Evolutionary conservation across 2,329 filamentous ascomycete genomes (phyloP), one percentile per base, ranked within the genome.

Genomic region (Nemania bipapillata): DNA sequence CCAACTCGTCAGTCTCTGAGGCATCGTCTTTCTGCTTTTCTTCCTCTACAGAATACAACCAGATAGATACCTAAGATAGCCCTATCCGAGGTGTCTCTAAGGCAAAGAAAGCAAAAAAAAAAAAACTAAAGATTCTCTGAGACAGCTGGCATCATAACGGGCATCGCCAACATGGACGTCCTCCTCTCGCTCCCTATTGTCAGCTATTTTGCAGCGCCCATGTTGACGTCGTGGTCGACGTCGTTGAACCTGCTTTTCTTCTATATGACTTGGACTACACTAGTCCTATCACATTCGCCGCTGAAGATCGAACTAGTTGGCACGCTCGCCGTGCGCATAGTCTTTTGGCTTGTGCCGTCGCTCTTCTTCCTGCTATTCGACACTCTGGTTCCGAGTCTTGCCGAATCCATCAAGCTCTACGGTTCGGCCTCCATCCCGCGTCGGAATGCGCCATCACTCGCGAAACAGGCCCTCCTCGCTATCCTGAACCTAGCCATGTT

Each of bases 211-310:
- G 82, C 90, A 56, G 85, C 88, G 22, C 87, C 88, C 1, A 83
- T 86, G 54, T 78, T 89, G 66, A 86, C 88, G 6, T 91, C 91
- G 6, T 94, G 91, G 83, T 90, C 85, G 15, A 95, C 93, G 1
- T 94, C 90, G 0, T 84, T 97, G 71, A 97, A 96, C 79, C 82
- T 97, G 26, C 83, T 96, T 70, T 94, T 97, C 83, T 96, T 97
- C 80, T 95, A 94, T 79, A 87, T 97, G 82, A 95, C 92, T 74
- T 97, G 94, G 94, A 89, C 89, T 5, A 95, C 92, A 0, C 86
- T 97, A 35, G 89, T 96, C 45, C 83, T 95, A 2, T 91, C 91
- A 6, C 91, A 96, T 75, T 85, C 90, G 0, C 89, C 92, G 0
- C 83, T 96, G 17, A 87, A 88, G 66, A 88, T 97, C 65, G 93